Conservation (phyloP, 2,329 filamentous ascomycete genomes). For the Curvularia eragrostidis region DNA sequence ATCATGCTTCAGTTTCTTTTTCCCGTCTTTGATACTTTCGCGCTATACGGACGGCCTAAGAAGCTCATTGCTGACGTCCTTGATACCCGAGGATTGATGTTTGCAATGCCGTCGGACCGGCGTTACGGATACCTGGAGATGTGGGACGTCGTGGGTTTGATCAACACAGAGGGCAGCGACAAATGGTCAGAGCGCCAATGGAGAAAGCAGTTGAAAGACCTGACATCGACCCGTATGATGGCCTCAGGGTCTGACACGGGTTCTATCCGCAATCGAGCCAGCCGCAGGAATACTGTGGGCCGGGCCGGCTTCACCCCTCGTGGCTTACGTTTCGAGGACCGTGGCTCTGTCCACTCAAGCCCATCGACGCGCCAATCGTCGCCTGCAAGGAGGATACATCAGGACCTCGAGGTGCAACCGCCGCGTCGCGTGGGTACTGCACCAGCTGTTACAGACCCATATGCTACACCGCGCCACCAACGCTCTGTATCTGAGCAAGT, state of each 20-base stretch:
- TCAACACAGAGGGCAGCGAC: slow-evolving; percentile 77
- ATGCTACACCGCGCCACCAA: slow-evolving; percentile 51
- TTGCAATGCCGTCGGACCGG: slow-evolving; percentile 89
- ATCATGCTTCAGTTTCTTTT: slow-evolving; percentile 94
- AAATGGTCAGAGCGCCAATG: slow-evolving; percentile 87
- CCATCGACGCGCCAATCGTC: slow-evolving; percentile 55
- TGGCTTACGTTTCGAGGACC: slow-evolving; percentile 54
- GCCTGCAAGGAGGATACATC: slow-evolving; percentile 40
- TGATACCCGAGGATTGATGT: slow-evolving; percentile 92
- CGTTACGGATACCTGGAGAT: slow-evolving; percentile 91
- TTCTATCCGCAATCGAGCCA: slow-evolving; percentile 50
- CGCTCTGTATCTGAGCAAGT: slow-evolving; percentile 58
- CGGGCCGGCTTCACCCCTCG: slow-evolving; percentile 50
- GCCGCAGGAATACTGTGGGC: slow-evolving; percentile 54
- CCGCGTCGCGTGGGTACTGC: slow-evolving; percentile 55
- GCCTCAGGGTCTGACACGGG: slow-evolving; percentile 32
- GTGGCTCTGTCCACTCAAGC: slow-evolving; percentile 51
- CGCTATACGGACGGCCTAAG: slow-evolving; percentile 86
- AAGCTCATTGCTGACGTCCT: slow-evolving; percentile 86
- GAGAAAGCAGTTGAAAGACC: slow-evolving; percentile 86
- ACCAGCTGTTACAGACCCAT: slow-evolving; percentile 38
- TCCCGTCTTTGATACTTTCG: slow-evolving; percentile 91
- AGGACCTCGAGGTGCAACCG: slow-evolving; percentile 32
- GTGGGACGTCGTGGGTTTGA: slow-evolving; percentile 80
- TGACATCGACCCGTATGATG: slow-evolving; percentile 80